Evolutionary conservation across 352 stramenopile genomes (phyloP).

Genomic region (Halophytophthora batemanensis): DNA sequence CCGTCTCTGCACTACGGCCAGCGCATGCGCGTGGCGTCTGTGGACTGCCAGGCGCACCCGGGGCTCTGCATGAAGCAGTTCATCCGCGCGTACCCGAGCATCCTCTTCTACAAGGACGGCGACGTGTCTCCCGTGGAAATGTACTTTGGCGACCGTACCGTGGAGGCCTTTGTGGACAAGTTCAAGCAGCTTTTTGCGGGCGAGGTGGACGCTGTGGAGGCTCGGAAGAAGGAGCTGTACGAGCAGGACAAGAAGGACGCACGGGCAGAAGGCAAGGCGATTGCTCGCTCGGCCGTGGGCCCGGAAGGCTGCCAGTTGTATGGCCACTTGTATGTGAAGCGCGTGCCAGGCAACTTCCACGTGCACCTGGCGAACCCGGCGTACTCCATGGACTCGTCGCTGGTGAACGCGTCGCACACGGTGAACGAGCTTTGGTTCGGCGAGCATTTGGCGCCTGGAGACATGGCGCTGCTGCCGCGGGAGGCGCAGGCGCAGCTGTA

Average conservation of each 20-base stretch:
- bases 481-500: constrained; percentile 89
- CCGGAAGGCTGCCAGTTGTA: constrained; percentile 79
- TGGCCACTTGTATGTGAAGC: constrained; percentile 81
- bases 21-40: constrained; percentile 75
- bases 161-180: constrained; percentile 89
- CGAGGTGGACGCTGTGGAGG: constrained; percentile 66
- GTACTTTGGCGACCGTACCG: constrained; percentile 95
- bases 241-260: constrained; percentile 91
- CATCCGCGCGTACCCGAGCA: constrained; percentile 96
- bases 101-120: constrained; percentile 95
- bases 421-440: constrained; percentile 97
- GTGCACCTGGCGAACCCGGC: constrained; percentile 96
- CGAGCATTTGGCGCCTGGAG: constrained; percentile 47
- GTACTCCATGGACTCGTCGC: constrained; percentile 82
- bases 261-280: constrained; percentile 48
- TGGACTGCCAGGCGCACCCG: constrained; percentile 94
- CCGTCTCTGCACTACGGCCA: constrained; percentile 82
- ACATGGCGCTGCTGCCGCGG: constrained; percentile 80
- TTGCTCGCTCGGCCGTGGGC: constrained; percentile 52
- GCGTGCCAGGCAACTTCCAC: constrained; percentile 98
- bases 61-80: constrained; percentile 94
- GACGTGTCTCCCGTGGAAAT: constrained; percentile 90
- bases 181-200: constrained; percentile 86
- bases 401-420: constrained; percentile 94
- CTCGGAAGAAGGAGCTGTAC: constrained; percentile 92